These are phyloP conservation scores for Psilocybe azurescens DNA, from an alignment of 768 basidiomycete species.

Conservation along the genomic window DNA sequence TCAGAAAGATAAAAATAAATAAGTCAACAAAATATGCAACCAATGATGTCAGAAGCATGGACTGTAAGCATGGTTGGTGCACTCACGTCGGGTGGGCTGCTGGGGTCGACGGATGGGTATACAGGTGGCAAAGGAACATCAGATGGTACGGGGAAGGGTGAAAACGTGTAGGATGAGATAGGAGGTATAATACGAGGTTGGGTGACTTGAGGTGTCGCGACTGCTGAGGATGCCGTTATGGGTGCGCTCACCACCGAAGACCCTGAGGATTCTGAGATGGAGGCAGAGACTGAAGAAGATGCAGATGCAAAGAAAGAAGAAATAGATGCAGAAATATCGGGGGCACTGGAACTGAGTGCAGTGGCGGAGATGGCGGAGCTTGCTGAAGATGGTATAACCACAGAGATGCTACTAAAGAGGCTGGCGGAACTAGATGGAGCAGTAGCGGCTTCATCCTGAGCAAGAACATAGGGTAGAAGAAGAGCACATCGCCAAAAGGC, in stretches of 20 bases:
- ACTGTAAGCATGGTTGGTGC: background rate
- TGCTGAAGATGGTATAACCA: constrained; percentile 2
- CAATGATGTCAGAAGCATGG: constrained; percentile 16
- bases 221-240: background rate
- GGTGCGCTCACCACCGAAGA: constrained; percentile 1
- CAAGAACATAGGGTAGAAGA: constrained; percentile 17
- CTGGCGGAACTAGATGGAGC: background rate
- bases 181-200: constrained; percentile 12
- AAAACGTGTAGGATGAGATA: constrained; percentile 39
- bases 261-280: background rate
- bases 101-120: constrained; percentile 61
- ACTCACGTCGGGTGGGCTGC: constrained; percentile 48
- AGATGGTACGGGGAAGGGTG: constrained; percentile 66
- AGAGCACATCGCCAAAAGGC: constrained; percentile 17
- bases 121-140: constrained; percentile 55
- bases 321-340: background rate
- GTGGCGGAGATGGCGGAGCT: background rate
- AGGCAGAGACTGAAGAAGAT: constrained; percentile 3
- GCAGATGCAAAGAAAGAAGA: background rate
- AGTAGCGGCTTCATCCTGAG: constrained; percentile 1
- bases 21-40: constrained; percentile 6
- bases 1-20: background rate
- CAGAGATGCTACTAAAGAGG: background rate
- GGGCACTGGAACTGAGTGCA: background rate
- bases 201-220: constrained; percentile 2